Evolutionary conservation across 192 early-diverging fungal genomes (phyloP), one percentile per base, ranked within the genome.

Genomic region (Podila clonocystis): DNA sequence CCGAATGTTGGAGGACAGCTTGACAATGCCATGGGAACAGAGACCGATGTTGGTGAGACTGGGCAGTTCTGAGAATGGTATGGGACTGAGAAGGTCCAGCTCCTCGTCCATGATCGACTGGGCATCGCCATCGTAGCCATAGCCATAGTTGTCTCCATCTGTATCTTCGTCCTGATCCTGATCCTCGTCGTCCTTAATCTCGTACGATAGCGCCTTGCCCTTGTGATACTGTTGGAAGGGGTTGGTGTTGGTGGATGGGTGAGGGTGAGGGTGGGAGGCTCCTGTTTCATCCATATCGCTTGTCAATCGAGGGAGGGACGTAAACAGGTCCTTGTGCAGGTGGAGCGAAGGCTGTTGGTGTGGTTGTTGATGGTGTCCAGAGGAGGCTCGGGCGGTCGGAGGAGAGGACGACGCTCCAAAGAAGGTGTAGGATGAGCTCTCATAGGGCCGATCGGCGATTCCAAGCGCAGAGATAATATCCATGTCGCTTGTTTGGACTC

Each of bases 1-100:
- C 9, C 91, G 90, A 60, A 96, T 91, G 68, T 93, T 93, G 9
- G 89, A 87, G 55, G 90, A 90, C 50, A 96, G 74, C 64, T 77
- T 78, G 19, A 91, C 86, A 22, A 96, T 68, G n/a, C 77, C 73
- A 45, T 83, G 79, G 22, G 82, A 83, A 68, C 89, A 94, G 34
- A 94, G 75, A 33, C 89, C 89, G 64, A 94, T 87, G 70, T 82
- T 82, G 50, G 79, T 85, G 34, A 85, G 57, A 34, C 71, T 85
- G 15, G 74, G 84, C 60, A 85, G 60, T 30, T 85, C 84, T 0
- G 75, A 77, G 59, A 85, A 85, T 4, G 73, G 65, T 38, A 85
- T 74, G 5, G 63, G 66, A 48, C 72, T 78, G 38, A 85, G 58
- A n/a, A 38, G 62, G 48, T 58, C 73, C 29, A 63, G 5, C 8